Evolutionary conservation across 352 stramenopile genomes (phyloP).

Genomic region (Saprolegnia diclina): DNA sequence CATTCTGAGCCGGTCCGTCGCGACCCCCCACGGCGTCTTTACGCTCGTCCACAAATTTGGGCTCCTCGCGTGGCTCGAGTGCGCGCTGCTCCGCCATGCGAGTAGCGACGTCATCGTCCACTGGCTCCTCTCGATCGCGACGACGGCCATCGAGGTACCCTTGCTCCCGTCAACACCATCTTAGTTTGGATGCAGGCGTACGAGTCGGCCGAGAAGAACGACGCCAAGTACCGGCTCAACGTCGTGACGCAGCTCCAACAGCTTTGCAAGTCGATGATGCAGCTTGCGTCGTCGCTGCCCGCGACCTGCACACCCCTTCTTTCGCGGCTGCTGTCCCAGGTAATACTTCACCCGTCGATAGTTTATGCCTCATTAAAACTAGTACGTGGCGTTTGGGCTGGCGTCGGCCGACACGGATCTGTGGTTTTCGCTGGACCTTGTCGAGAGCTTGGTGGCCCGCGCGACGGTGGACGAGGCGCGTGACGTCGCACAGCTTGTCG

Average conservation of each 20-base stretch:
- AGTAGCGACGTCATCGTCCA: background rate
- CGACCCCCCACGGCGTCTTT: conserved; percentile 40
- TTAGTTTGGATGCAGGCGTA: conserved; percentile 9
- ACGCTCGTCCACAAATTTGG: conserved; percentile 60
- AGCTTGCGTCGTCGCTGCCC: background rate
- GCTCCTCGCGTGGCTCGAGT: conserved; percentile 61
- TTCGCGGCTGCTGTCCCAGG: background rate
- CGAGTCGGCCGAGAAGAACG: conserved; percentile 15
- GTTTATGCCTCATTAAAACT: background rate
- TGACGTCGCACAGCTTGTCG: background rate
- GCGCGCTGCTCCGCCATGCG: conserved; percentile 28
- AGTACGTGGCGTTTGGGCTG: background rate
- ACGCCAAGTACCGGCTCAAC: conserved; percentile 8
- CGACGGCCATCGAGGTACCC: background rate
- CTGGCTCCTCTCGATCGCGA: background rate
- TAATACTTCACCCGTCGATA: background rate
- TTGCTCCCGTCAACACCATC: background rate
- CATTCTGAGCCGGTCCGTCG: conserved; percentile 49
- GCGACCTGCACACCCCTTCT: background rate
- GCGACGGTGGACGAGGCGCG: background rate
- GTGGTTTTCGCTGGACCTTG: conserved; percentile 22
- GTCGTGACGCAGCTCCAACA: conserved; percentile 14
- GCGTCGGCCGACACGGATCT: background rate
- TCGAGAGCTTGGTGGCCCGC: conserved; percentile 2
- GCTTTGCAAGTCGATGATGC: conserved; percentile 6